Evolutionary conservation across 805 yeast species (phyloP).

Genomic region (Saccharomycopsis vini): DNA sequence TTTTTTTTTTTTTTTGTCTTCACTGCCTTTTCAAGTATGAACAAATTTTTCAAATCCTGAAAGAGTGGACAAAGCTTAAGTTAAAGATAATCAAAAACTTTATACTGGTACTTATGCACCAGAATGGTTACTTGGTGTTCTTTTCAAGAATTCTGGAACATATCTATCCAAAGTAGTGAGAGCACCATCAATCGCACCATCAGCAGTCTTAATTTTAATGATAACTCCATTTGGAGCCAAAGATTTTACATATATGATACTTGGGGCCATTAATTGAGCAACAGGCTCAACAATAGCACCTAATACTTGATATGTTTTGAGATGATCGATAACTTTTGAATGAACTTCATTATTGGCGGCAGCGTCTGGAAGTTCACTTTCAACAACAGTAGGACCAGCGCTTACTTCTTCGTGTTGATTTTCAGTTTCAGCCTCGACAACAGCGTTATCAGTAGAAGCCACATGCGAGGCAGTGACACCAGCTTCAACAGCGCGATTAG

Average conservation of each 20-base stretch:
- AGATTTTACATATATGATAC: slow-evolving; percentile 2
- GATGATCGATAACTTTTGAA: slow-evolving; percentile 13
- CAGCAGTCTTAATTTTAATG: slow-evolving; percentile 8
- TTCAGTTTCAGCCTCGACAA: not conserved
- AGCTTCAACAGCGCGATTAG: slow-evolving; percentile 1
- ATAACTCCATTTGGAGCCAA: slow-evolving; percentile 10
- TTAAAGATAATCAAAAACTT: too few species aligned
- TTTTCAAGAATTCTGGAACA: slow-evolving; percentile 8
- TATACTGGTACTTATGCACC: too few species aligned
- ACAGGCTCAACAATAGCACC: slow-evolving; percentile 14
- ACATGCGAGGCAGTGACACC: not conserved
- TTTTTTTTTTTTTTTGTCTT: too few species aligned
- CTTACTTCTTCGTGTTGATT: not conserved
- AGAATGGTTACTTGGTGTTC: slow-evolving; percentile 6
- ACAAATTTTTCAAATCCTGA: too few species aligned
- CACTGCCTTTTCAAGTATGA: too few species aligned
- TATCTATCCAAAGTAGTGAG: slow-evolving; percentile 4
- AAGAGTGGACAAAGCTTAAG: too few species aligned
- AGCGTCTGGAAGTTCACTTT: not conserved
- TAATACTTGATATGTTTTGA: slow-evolving; percentile 8
- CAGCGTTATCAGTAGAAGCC: slow-evolving; percentile 1
- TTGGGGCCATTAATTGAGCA: slow-evolving; percentile 15
- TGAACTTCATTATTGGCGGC: slow-evolving; percentile 1
- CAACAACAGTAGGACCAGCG: not conserved
- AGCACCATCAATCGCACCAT: slow-evolving; percentile 3